A percentile compares a stretch with the other conserved stretches of the same genome.
These are phyloP conservation scores for Asterophora lycoperdoides DNA, from an alignment of 768 basidiomycete genomes.

Conservation along the genomic window DNA sequence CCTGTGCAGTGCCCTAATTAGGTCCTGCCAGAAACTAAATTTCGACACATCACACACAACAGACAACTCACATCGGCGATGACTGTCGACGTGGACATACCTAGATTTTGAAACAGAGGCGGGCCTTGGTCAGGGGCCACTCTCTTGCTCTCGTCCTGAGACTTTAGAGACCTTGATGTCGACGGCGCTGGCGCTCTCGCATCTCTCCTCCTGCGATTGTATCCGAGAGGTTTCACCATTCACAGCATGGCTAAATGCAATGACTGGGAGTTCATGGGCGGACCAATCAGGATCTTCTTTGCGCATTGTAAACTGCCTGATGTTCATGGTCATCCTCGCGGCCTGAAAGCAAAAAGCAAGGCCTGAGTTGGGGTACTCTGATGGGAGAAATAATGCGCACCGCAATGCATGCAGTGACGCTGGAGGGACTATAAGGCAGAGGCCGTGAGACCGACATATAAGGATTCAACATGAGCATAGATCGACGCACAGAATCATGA, in stretches of 20 bases:
- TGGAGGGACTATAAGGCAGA: conserved; percentile 8
- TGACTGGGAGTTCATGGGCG: background rate
- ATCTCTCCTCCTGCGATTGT: too few relatives aligned
- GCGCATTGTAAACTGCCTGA: conserved; percentile 16
- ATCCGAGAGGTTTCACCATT: background rate
- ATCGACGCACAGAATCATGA: conserved; percentile 19
- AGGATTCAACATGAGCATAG: background rate
- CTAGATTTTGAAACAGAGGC: too few relatives aligned
- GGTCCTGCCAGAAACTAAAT: too few relatives aligned
- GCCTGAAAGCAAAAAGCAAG: conserved; percentile 11
- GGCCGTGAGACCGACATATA: background rate
- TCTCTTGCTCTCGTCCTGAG: too few relatives aligned
- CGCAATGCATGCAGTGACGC: conserved; percentile 18
- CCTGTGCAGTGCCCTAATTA: too few relatives aligned
- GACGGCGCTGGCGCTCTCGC: too few relatives aligned
- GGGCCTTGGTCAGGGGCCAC: too few relatives aligned
- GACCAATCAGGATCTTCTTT: background rate
- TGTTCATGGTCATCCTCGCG: conserved; percentile 24
- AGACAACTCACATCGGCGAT: too few relatives aligned
- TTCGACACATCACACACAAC: too few relatives aligned
- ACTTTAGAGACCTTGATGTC: too few relatives aligned
- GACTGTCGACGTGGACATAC: too few relatives aligned
- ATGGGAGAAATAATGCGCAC: conserved; percentile 1
- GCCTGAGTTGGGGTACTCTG: background rate
- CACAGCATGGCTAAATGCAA: background rate